A percentile compares a stretch with the other conserved stretches of the same genome.
Conservation (phyloP, 495 filamentous ascomycete genomes). For the Massariosphaeria phaeospora region DNA sequence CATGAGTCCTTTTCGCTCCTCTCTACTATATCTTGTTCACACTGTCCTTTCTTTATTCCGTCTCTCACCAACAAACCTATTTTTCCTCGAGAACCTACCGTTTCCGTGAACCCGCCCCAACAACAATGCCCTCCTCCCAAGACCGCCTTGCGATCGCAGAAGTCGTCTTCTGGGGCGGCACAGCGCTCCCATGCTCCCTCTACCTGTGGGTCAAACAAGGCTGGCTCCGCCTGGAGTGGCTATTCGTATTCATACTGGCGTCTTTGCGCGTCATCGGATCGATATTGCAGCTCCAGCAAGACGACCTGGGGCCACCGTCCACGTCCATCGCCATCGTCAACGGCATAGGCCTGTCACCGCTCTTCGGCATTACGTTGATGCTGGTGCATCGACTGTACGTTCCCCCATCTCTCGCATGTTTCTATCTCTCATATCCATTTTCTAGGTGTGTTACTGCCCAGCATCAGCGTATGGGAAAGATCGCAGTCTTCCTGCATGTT, state of each 20-base stretch:
- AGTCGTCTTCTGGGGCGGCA: background rate
- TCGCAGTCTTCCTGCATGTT: background rate
- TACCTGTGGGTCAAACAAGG: background rate
- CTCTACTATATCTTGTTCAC: too few species aligned
- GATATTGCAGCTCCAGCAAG: background rate
- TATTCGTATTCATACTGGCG: background rate
- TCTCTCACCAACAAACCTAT: too few species aligned
- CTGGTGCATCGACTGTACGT: background rate
- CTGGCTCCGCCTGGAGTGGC: background rate
- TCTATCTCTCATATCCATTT: background rate
- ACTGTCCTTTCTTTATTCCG: too few species aligned
- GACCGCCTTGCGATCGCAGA: background rate
- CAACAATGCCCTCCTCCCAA: background rate
- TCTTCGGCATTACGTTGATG: background rate
- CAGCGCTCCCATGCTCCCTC: background rate
- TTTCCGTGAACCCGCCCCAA: too few species aligned
- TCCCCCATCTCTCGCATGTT: background rate
- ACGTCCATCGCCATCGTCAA: background rate
- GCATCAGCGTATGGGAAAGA: background rate
- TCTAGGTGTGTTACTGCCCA: background rate
- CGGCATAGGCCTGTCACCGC: background rate
- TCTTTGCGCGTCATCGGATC: background rate
- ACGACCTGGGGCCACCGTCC: background rate
- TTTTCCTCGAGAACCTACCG: too few species aligned
- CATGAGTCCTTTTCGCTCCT: too few species aligned